Evolutionary conservation across 148 eudicot genomes (phyloP).

Genomic region (Beta vulgaris): DNA sequence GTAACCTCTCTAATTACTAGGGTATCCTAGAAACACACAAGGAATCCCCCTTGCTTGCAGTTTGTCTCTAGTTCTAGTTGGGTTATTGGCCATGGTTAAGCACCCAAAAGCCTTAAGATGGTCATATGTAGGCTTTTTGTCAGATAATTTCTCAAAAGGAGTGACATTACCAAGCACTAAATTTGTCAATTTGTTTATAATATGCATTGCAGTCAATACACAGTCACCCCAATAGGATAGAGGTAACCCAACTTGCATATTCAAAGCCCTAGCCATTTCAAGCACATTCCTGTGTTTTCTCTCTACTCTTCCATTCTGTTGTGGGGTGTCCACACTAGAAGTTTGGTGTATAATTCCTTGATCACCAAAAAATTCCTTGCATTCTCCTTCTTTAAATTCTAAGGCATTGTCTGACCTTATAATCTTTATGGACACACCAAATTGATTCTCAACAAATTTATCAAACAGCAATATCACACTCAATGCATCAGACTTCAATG

Average conservation of each 20-base stretch:
- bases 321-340: background rate
- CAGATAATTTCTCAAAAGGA: background rate
- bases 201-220: background rate
- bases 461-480: too few species aligned
- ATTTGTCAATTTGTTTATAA: background rate
- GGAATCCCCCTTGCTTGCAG: too few species aligned
- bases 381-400: too few species aligned
- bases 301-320: background rate
- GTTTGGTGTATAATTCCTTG: background rate
- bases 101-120: background rate
- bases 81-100: background rate
- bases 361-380: too few species aligned
- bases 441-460: too few species aligned
- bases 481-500: too few species aligned
- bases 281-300: too few species aligned
- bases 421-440: too few species aligned
- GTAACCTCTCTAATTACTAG: background rate
- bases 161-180: background rate
- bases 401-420: too few species aligned
- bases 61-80: background rate
- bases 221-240: too few species aligned
- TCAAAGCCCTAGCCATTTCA: too few species aligned
- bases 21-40: background rate
- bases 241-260: too few species aligned
- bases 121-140: background rate